A percentile compares a stretch with the other conserved stretches of the same genome.
phyloP scores from a whole-genome alignment of 345 rosid species.

The Bretschneidera sinensis region DNA sequence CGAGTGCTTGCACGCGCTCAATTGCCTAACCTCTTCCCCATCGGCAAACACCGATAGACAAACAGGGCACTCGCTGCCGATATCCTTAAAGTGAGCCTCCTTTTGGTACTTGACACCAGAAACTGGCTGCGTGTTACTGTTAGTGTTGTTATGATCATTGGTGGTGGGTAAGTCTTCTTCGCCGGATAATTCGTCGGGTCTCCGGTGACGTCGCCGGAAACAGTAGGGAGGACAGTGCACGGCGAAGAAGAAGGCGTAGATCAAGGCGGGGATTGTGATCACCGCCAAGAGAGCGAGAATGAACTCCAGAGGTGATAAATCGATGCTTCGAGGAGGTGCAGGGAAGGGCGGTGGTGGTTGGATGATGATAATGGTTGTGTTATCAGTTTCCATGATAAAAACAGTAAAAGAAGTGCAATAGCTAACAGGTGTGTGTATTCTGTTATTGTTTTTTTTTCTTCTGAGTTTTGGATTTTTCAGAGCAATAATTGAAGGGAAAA shows the following conservation, averaged over 20 bases:
- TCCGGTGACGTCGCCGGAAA: slow-evolving; percentile 14
- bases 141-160: no score
- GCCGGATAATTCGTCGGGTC: slow-evolving; percentile 10
- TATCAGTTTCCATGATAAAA: slow-evolving; percentile 14
- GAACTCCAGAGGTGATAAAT: slow-evolving; percentile 63
- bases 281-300: slow-evolving; percentile 61
- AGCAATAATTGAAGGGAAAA: slow-evolving; percentile 24
- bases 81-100: slow-evolving; percentile 40
- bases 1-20: slow-evolving; percentile 61
- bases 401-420: background rate
- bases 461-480: background rate
- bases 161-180: background rate
- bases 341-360: slow-evolving; percentile 59
- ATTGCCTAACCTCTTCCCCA: slow-evolving; percentile 49
- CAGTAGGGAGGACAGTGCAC: slow-evolving; percentile 42
- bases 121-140: slow-evolving; percentile 3
- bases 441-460: background rate
- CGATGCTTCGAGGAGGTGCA: slow-evolving; percentile 40
- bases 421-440: background rate
- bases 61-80: slow-evolving; percentile 69
- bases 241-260: slow-evolving; percentile 60
- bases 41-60: slow-evolving; percentile 53
- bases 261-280: slow-evolving; percentile 63
- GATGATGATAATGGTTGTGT: slow-evolving; percentile 23
- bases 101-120: slow-evolving; percentile 36